Base-by-base conservation (phyloP, 1,284 basidiomycete genomes). In the Filobasidium uniguttulatum region DNA sequence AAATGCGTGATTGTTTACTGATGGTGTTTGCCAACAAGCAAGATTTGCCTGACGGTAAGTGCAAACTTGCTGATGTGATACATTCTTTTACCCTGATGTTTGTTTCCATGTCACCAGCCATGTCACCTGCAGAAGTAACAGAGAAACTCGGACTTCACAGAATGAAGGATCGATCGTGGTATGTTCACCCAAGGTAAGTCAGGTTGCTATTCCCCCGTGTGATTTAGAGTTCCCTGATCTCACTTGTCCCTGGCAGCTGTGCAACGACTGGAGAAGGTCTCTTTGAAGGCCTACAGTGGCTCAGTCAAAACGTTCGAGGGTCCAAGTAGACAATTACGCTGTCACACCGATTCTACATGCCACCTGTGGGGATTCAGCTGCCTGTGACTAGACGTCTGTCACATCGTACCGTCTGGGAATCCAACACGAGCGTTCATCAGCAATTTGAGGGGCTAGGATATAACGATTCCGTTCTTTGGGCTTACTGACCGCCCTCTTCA, bases 1-100 rank as follows among this genome's bases (percentile, higher is more conserved):
- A 99, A 71, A 97, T 99, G 93, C 87, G 87, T 71, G 90, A 97
- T 60, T 97, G 91, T 65, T 69, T 97, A 53, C 68, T 98, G 64
- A 81, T 98, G 55, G 93, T 99, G 30, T 98, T 99, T 73, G 93
- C 94, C 20, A 99, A 96, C 74, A 99, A 99, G 73, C 94, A 99
- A 72, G 94, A 99, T 78, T 72, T 99, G 57, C 90, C 90, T 14
- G 90, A 88, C 65, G 90, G 90, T 93, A 61, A 59, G 78, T 72
- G 5, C n/a, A 3, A 22, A 17, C 31, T 8, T 34, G 6, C 14
- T 23, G 23, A n/a, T 1, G 5, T n/a, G 6, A 22, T 20, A 19
- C 36, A 38, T 38, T 38, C 14, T 12, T 38, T 38, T 17, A 19
- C 36, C 19, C 12, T 12, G 23, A 3, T 22, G 3, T 38, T 38